Evolutionary conservation across 345 rosid species (phyloP).

Genomic region (Triadica sebifera): DNA sequence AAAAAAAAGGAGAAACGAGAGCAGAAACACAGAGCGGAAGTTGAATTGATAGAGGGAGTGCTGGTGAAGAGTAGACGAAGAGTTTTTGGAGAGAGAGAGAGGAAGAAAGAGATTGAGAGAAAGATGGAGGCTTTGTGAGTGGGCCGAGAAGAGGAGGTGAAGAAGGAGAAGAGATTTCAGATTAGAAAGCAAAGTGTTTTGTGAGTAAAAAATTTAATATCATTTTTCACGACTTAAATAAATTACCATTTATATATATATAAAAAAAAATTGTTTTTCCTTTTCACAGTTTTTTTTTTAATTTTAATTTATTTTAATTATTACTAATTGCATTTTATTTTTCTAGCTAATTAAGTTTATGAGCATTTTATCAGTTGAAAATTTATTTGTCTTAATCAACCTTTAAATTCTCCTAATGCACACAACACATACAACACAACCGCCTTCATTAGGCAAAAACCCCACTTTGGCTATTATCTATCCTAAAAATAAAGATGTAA

Average conservation of each 20-base stretch:
- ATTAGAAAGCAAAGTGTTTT: constrained; percentile 3
- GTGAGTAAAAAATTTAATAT: constrained; percentile 1
- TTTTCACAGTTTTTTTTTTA: too few species aligned
- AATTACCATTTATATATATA: background rate
- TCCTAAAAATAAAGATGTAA: too few species aligned
- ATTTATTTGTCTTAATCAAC: too few species aligned
- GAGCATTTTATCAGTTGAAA: too few species aligned
- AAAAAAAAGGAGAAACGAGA: background rate
- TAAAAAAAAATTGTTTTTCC: background rate
- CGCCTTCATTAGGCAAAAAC: too few species aligned
- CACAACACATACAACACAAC: too few species aligned
- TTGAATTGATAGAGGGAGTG: background rate
- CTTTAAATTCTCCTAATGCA: too few species aligned
- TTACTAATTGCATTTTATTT: too few species aligned
- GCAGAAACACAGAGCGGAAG: background rate
- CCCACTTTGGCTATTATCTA: too few species aligned
- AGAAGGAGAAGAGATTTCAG: background rate
- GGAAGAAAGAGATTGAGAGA: background rate
- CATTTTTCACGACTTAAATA: background rate
- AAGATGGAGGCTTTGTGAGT: background rate
- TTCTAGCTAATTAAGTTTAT: too few species aligned
- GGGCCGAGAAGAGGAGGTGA: background rate
- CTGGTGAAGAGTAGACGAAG: background rate
- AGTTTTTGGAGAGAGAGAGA: background rate
- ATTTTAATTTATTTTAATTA: too few species aligned